Evolutionary conservation across 2,329 filamentous ascomycete species (phyloP).

Genomic region (Cytospora paraplurivora): DNA sequence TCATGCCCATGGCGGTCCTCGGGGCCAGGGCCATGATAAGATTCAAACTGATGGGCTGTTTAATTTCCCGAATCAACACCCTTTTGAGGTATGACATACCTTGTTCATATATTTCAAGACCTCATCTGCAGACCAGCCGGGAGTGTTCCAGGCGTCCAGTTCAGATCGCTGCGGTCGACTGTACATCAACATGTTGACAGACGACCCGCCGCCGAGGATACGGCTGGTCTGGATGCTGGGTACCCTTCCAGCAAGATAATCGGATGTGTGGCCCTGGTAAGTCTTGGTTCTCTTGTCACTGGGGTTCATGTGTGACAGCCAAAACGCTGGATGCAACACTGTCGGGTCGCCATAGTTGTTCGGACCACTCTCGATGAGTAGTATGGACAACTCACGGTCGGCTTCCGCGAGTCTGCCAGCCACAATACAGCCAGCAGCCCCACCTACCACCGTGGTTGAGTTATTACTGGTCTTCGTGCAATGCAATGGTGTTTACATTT

Average conservation of each 20-base stretch:
- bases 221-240: slow-evolving; percentile 42
- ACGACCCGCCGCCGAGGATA: slow-evolving; percentile 56
- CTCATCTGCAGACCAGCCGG: slow-evolving; percentile 36
- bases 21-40: slow-evolving; percentile 47
- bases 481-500: background rate
- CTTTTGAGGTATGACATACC: slow-evolving; percentile 32
- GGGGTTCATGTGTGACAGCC: slow-evolving; percentile 49
- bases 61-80: background rate
- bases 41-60: slow-evolving; percentile 44
- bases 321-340: slow-evolving; percentile 53
- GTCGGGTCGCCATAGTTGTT: slow-evolving; percentile 54
- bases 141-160: slow-evolving; percentile 34
- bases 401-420: slow-evolving; percentile 53
- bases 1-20: slow-evolving; percentile 48
- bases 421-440: slow-evolving; percentile 51
- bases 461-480: background rate
- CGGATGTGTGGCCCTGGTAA: slow-evolving; percentile 49
- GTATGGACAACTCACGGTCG: slow-evolving; percentile 49
- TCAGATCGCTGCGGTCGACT: slow-evolving; percentile 38
- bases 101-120: slow-evolving; percentile 55
- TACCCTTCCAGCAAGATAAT: slow-evolving; percentile 47
- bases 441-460: slow-evolving; percentile 38
- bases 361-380: slow-evolving; percentile 57
- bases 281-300: slow-evolving; percentile 47
- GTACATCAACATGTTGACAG: slow-evolving; percentile 50